Conservation (phyloP, 2,329 filamentous ascomycete species). For the Trichoderma pleuroti region DNA sequence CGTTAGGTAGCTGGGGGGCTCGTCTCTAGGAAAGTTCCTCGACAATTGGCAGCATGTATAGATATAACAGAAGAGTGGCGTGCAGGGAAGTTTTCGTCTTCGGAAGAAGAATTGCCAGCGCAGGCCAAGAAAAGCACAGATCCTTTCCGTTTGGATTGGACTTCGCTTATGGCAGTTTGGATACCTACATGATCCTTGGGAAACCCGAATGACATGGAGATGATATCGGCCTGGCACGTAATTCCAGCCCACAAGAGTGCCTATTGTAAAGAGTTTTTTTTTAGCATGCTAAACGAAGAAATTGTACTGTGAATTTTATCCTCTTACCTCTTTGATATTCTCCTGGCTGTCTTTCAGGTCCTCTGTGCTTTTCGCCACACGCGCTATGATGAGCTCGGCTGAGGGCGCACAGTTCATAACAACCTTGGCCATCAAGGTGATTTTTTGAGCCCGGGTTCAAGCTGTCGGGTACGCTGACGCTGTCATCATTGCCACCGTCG, state of each 20-base stretch:
- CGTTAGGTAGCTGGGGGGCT: not conserved
- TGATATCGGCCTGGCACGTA: slow-evolving; percentile 25
- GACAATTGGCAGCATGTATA: not conserved
- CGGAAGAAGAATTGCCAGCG: not conserved
- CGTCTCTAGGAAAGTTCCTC: not conserved
- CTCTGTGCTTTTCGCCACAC: not conserved
- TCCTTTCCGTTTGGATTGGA: not conserved
- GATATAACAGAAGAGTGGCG: not conserved
- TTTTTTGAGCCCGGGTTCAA: not conserved
- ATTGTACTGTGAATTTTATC: rapidly evolving
- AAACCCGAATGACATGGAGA: slow-evolving; percentile 29
- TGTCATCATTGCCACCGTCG: not conserved
- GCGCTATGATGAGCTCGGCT: not conserved
- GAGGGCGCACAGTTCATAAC: not conserved
- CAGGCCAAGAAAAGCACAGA: slow-evolving; percentile 5
- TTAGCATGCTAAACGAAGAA: not conserved
- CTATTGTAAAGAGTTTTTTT: slow-evolving; percentile 7
- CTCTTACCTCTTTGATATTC: not conserved
- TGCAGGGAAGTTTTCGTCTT: not conserved
- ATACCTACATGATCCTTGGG: not conserved
- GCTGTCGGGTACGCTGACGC: not conserved
- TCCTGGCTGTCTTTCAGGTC: not conserved
- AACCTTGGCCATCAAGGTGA: not conserved
- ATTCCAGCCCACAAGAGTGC: slow-evolving; percentile 25
- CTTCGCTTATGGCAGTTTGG: not conserved